Evolutionary conservation across 768 basidiomycete species (phyloP).

Genomic region (Psilocybe tampanensis): DNA sequence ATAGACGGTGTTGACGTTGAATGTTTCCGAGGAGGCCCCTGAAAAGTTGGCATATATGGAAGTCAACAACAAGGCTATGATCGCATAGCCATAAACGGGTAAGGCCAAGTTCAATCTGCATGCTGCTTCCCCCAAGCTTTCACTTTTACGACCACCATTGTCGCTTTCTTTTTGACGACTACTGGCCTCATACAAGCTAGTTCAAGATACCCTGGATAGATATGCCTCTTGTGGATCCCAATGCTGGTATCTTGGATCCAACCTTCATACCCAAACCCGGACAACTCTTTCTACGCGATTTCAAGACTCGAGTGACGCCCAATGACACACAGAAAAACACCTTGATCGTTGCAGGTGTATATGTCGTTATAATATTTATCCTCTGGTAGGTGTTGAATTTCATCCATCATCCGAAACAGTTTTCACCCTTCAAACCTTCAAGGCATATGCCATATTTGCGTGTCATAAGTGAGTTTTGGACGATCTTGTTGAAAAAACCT

Average conservation of each 20-base stretch:
- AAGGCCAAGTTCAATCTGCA: neutral
- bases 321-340: slow-evolving; percentile 75
- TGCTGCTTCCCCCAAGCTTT: neutral
- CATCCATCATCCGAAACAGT: neutral
- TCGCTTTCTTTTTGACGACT: neutral
- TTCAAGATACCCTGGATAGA: slow-evolving; percentile 3
- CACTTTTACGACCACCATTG: no score
- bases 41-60: neutral
- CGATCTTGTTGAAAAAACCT: neutral
- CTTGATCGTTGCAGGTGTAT: slow-evolving; percentile 77
- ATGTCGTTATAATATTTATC: slow-evolving; percentile 75
- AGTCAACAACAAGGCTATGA: no score
- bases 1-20: neutral
- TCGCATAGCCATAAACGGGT: neutral
- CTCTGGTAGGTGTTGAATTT: slow-evolving; percentile 59
- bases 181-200: neutral
- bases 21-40: neutral
- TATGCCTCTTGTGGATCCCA: slow-evolving; percentile 23
- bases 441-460: slow-evolving; percentile 83
- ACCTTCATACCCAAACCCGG: slow-evolving; percentile 14
- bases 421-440: neutral
- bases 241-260: slow-evolving; percentile 3
- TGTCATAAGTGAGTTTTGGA: slow-evolving; percentile 59
- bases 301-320: slow-evolving; percentile 54
- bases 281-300: slow-evolving; percentile 38